phyloP scores from a whole-genome alignment of 2,329 filamentous ascomycete genomes.

The Ceratocystis alfenasii region DNA sequence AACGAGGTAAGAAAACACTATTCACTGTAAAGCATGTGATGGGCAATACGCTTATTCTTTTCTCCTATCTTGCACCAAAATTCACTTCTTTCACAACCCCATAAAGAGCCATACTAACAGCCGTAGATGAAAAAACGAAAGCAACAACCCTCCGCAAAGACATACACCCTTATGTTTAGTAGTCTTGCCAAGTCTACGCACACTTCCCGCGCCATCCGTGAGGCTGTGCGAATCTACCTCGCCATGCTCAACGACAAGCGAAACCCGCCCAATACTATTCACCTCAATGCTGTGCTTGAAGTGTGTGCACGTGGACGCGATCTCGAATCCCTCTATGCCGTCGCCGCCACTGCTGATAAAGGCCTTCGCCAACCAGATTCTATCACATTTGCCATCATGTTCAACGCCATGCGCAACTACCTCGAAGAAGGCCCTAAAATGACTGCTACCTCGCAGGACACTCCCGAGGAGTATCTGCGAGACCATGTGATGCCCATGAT shows the following conservation, averaged over 20 bases:
- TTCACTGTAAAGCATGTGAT: neutral
- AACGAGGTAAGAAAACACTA: slow-evolving; percentile 57
- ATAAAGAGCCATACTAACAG: slow-evolving; percentile 22
- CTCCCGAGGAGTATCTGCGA: slow-evolving; percentile 18
- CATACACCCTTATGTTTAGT: slow-evolving; percentile 71
- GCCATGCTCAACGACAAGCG: slow-evolving; percentile 53
- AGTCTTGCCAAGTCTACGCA: slow-evolving; percentile 56
- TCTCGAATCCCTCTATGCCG: slow-evolving; percentile 67
- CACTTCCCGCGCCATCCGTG: slow-evolving; percentile 46
- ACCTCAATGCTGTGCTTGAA: slow-evolving; percentile 77
- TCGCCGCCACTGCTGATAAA: slow-evolving; percentile 60
- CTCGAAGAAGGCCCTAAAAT: slow-evolving; percentile 26
- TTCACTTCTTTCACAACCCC: slow-evolving; percentile 16
- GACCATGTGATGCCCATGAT: slow-evolving; percentile 20
- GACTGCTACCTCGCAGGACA: slow-evolving; percentile 23
- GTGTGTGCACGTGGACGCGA: slow-evolving; percentile 65
- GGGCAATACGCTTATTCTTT: neutral
- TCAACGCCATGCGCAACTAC: slow-evolving; percentile 57
- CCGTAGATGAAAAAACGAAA: slow-evolving; percentile 84
- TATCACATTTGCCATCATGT: slow-evolving; percentile 68
- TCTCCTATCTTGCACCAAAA: neutral
- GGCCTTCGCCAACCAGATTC: slow-evolving; percentile 50
- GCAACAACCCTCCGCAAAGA: slow-evolving; percentile 66
- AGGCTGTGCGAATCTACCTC: slow-evolving; percentile 66
- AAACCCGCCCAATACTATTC: slow-evolving; percentile 62